Percentiles rank a stretch among this genome's conserved stretches.
Evolutionary conservation across 768 basidiomycete genomes (phyloP).

Genomic region (Trametes maxima): DNA sequence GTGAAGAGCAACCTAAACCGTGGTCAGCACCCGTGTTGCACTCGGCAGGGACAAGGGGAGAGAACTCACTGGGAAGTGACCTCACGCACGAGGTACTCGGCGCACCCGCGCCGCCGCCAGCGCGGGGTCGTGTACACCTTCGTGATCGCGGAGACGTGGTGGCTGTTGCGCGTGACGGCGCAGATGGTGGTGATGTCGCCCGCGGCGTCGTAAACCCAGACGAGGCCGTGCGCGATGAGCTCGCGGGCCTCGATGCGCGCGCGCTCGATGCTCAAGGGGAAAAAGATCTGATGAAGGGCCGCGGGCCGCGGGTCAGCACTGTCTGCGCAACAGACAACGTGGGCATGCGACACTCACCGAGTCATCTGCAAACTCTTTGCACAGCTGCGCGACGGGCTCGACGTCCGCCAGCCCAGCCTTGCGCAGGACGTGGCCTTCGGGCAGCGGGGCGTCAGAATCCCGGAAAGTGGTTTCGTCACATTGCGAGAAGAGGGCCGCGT

Average conservation of each 20-base stretch:
- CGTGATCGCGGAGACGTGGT: conserved; percentile 54
- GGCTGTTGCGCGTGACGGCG: conserved; percentile 56
- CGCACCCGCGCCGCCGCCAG: conserved; percentile 51
- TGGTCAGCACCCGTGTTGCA: conserved; percentile 12
- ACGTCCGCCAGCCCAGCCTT: conserved; percentile 43
- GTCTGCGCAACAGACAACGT: background rate
- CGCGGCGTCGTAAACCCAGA: conserved; percentile 53
- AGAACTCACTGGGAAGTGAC: conserved; percentile 46
- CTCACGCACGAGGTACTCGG: conserved; percentile 51
- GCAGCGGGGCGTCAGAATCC: conserved; percentile 28
- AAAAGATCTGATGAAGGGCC: conserved; percentile 41
- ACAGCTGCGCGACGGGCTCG: conserved; percentile 44
- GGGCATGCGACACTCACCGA: conserved; percentile 42
- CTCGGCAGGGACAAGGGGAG: background rate
- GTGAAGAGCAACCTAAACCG: conserved; percentile 43
- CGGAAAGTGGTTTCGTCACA: conserved; percentile 45
- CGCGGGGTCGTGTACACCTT: conserved; percentile 56
- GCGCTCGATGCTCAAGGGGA: conserved; percentile 42
- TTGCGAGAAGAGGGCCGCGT: conserved; percentile 49
- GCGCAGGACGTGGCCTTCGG: conserved; percentile 41
- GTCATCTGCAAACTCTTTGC: conserved; percentile 54
- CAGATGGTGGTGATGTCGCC: conserved; percentile 51
- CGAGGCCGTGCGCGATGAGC: conserved; percentile 49
- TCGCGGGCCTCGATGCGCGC: conserved; percentile 48
- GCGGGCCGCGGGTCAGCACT: conserved; percentile 5